Percentiles rank a stretch among this genome's conserved stretches.
phyloP scores from a whole-genome alignment of 1,284 basidiomycete species.

The Puccinia polysora region DNA sequence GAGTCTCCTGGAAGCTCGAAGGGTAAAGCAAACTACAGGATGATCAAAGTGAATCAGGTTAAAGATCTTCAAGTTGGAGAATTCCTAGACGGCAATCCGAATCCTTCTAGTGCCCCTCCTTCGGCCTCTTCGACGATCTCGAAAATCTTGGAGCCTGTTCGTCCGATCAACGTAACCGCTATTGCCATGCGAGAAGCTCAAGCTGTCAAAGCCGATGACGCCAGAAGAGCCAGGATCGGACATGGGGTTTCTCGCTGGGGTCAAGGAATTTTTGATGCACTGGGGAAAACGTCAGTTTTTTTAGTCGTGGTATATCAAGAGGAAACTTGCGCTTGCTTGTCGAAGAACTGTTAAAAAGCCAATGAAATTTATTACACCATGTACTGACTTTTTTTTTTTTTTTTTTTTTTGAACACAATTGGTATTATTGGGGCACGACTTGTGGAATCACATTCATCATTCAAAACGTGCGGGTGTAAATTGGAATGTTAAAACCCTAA shows the following conservation, averaged over 20 bases:
- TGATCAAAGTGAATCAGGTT: conserved; percentile 42
- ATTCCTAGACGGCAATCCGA: not conserved
- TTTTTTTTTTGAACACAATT: too few relatives aligned
- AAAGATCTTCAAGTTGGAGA: conserved; percentile 34
- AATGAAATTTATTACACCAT: too few relatives aligned
- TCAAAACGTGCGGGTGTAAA: not conserved
- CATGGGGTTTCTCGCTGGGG: conserved; percentile 42
- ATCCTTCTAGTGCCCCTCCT: not conserved
- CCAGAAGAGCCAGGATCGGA: conserved; percentile 36
- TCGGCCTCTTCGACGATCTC: not conserved
- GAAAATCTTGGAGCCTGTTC: conserved; percentile 39
- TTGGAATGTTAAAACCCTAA: not conserved
- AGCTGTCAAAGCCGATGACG: conserved; percentile 33
- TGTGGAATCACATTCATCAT: not conserved
- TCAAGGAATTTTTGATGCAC: conserved; percentile 43
- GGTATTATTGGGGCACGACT: not conserved
- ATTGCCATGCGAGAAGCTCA: conserved; percentile 9
- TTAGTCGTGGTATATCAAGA: not conserved
- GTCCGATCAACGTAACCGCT: conserved; percentile 30
- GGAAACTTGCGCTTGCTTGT: too few relatives aligned
- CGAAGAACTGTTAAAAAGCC: too few relatives aligned
- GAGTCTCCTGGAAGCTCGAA: conserved; percentile 10
- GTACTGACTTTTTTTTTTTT: not conserved
- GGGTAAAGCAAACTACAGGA: conserved; percentile 21
- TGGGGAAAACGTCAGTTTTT: conserved; percentile 43